These are phyloP conservation scores for Kwoniella heveanensis DNA, from an alignment of 768 basidiomycete genomes.

Conservation along the genomic window DNA sequence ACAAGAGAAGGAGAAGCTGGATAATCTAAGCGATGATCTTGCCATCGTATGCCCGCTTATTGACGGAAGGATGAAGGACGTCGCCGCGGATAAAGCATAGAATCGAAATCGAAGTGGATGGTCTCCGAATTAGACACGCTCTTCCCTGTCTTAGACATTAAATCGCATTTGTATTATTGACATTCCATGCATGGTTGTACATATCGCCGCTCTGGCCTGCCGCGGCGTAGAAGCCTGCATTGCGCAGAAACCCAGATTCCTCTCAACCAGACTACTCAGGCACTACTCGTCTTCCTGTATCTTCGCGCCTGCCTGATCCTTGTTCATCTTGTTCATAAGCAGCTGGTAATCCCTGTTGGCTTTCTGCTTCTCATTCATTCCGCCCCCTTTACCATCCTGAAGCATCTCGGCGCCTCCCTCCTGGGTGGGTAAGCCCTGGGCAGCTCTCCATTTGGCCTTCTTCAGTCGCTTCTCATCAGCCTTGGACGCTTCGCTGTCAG, in stretches of 20 bases:
- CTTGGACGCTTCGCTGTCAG: constrained; percentile 69
- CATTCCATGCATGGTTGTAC: constrained; percentile 17
- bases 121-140: no score
- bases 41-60: constrained; percentile 65
- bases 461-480: constrained; percentile 70
- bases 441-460: constrained; percentile 63
- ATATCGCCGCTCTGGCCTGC: neutral
- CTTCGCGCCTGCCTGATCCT: constrained; percentile 22
- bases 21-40: constrained; percentile 60
- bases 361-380: constrained; percentile 38
- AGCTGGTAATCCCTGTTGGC: constrained; percentile 42
- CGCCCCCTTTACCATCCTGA: constrained; percentile 19
- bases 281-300: constrained; percentile 1
- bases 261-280: no score
- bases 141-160: no score
- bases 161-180: constrained; percentile 1
- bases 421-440: constrained; percentile 51
- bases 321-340: constrained; percentile 44
- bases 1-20: constrained; percentile 37
- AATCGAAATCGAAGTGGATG: neutral
- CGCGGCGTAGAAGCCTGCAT: no score
- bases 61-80: constrained; percentile 70
- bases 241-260: no score
- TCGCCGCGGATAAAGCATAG: constrained; percentile 47
- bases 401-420: constrained; percentile 39